A percentile compares a stretch with the other conserved stretches of the same genome.
These are phyloP conservation scores for Barbarea vulgaris DNA, from an alignment of 345 rosid species.

Conservation along the genomic window DNA sequence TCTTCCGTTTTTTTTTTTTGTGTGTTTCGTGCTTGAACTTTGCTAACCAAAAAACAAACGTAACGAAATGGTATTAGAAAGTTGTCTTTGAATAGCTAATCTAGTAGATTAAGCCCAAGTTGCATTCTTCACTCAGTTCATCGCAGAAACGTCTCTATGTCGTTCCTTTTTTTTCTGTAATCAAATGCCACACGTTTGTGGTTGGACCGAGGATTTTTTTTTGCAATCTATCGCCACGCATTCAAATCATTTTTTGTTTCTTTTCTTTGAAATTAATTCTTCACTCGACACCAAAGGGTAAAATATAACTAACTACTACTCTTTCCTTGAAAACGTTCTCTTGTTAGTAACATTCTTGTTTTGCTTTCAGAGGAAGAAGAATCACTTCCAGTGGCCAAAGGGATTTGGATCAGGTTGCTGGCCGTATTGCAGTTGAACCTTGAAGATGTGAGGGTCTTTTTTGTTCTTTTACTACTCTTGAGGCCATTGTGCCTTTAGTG, in stretches of 20 bases:
- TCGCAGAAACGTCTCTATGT: no score
- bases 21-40: neutral
- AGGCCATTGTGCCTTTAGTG: slow-evolving; percentile 19
- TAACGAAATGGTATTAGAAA: neutral
- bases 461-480: slow-evolving; percentile 30
- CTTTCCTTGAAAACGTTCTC: neutral
- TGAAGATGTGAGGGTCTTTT: slow-evolving; percentile 35
- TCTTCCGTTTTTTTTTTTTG: neutral
- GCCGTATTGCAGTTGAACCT: slow-evolving; percentile 60
- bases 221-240: no score
- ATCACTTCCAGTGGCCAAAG: slow-evolving; percentile 85
- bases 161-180: no score
- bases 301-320: neutral
- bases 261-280: no score
- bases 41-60: neutral
- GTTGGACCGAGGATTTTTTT: no score
- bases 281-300: slow-evolving; percentile 71
- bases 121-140: no score
- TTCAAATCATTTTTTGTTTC: no score
- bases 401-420: slow-evolving; percentile 94
- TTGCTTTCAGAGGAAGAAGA: slow-evolving; percentile 63
- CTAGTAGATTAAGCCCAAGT: no score
- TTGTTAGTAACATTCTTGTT: neutral
- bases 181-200: no score
- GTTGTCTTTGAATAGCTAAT: no score